Evolutionary conservation across 2,329 filamentous ascomycete genomes (phyloP).

Genomic region (Claviceps maximensis): DNA sequence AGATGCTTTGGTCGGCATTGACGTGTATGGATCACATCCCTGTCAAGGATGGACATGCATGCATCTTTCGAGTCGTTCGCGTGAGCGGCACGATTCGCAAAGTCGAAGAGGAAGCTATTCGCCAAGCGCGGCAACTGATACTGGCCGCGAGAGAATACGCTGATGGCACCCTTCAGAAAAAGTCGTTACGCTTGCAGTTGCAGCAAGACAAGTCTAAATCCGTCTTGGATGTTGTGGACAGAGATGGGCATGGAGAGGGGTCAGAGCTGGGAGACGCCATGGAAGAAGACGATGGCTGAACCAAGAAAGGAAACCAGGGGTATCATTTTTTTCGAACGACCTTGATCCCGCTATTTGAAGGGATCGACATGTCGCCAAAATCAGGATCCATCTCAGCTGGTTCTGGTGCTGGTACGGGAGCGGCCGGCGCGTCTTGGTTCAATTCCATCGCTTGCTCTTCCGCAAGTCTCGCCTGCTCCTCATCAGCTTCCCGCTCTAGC

Average conservation of each 20-base stretch:
- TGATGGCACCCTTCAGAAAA: conserved; percentile 6
- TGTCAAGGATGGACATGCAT: conserved; percentile 44
- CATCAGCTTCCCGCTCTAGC: conserved; percentile 59
- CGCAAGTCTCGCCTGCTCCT: conserved; percentile 52
- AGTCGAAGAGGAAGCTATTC: conserved; percentile 78
- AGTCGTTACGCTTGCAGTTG: conserved; percentile 9
- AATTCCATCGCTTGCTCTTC: conserved; percentile 26
- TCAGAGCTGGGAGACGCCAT: conserved; percentile 29
- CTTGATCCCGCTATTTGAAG: conserved; percentile 53
- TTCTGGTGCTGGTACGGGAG: conserved; percentile 8
- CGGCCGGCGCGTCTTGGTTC: conserved; percentile 16
- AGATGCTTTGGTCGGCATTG: conserved; percentile 80
- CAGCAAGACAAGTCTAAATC: conserved; percentile 24
- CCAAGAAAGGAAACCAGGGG: conserved; percentile 13
- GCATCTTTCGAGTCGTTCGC: conserved; percentile 71
- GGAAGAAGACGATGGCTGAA: conserved; percentile 30
- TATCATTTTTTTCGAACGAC: conserved; percentile 53
- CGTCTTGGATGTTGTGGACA: conserved; percentile 28
- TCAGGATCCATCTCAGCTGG: conserved; percentile 27
- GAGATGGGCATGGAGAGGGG: conserved; percentile 28
- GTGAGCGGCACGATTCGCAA: conserved; percentile 91
- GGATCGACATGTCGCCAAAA: conserved; percentile 38
- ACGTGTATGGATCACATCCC: conserved; percentile 65
- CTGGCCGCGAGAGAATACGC: conserved; percentile 44
- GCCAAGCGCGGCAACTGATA: conserved; percentile 59